A percentile compares a stretch with the other conserved stretches of the same genome.
Conservation (phyloP, 1,284 basidiomycete species). For the Xerocomus tenax region DNA sequence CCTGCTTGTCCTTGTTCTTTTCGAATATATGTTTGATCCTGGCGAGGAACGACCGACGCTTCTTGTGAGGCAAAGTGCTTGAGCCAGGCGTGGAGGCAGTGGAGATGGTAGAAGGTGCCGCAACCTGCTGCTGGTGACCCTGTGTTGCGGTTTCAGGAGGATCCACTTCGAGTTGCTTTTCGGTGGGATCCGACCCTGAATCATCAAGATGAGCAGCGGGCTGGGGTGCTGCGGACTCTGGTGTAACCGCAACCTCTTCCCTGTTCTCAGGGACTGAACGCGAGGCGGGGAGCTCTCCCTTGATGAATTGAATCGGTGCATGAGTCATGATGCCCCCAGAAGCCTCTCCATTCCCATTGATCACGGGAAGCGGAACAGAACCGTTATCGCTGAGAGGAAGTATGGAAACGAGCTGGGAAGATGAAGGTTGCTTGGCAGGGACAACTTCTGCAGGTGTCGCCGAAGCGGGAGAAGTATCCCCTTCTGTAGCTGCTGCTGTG, state of each 20-base stretch:
- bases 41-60: conserved; percentile 40
- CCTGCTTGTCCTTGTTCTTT: conserved; percentile 24
- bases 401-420: conserved; percentile 24
- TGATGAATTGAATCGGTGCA: conserved; percentile 2
- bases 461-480: conserved; percentile 8
- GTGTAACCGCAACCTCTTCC: conserved; percentile 1
- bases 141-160: not conserved
- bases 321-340: conserved; percentile 1
- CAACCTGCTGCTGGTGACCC: not conserved
- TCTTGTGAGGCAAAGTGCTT: conserved; percentile 29
- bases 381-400: conserved; percentile 32
- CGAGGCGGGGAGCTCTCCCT: not conserved
- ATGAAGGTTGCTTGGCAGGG: not conserved
- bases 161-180: not conserved
- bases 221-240: conserved; percentile 5
- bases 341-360: conserved; percentile 8
- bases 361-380: conserved; percentile 3
- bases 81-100: conserved; percentile 15
- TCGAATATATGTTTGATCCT: conserved; percentile 41
- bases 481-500: conserved; percentile 23
- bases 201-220: not conserved
- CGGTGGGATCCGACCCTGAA: not conserved
- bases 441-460: not conserved
- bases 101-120: not conserved
- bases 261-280: not conserved